Base-by-base conservation (phyloP, 2,329 filamentous ascomycete species). In the Aspergillus persii region DNA sequence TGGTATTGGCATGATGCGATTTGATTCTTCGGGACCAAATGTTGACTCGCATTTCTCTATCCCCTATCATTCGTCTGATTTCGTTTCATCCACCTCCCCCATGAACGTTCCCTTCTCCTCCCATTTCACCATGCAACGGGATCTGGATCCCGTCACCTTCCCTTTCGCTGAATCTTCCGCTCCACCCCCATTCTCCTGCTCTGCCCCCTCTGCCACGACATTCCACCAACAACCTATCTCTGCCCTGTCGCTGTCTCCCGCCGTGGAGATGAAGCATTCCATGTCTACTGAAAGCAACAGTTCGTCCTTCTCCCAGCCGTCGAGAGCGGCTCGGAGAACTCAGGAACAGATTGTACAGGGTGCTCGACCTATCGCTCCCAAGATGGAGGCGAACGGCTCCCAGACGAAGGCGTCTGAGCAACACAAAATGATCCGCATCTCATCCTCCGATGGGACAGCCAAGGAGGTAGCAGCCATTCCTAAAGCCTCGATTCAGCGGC, bases 401-500 rank as follows among this genome's bases (percentile, higher is more conserved):
- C 65, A 68, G 44, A 62, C 69, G n/a, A 71, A 74, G 54, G 65
- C 67, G 49, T 66, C 67, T 30, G 69, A 75, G 64, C 75, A 77
- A 65, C 76, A 76, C 67, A 79, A 78, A 69, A 82, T 84, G 77
- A 73, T 82, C 63, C 79, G 79, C 60, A 81, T 84, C 62, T 76
- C 74, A 59, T 81, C 80, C 11, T 74, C 77, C 54, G 81, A 84
- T 67, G 82, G 83, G 46, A 82, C 80, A 50, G 78, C 81, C 31
- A 84, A 84, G 68, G 79, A 82, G 66, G 82, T 84, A 52, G 82
- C 77, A 64, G 81, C 76, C 69, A 86, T 76, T 50, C 76, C 80
- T 60, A 86, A 85, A 68, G 78, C 82, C 30, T 80, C 82, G 1
- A 83, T 86, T 61, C 78, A 83, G 57, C 87, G 90, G 15, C 89